phyloP scores from a whole-genome alignment of 805 yeast genomes.

The Monosporozyma unispora region DNA sequence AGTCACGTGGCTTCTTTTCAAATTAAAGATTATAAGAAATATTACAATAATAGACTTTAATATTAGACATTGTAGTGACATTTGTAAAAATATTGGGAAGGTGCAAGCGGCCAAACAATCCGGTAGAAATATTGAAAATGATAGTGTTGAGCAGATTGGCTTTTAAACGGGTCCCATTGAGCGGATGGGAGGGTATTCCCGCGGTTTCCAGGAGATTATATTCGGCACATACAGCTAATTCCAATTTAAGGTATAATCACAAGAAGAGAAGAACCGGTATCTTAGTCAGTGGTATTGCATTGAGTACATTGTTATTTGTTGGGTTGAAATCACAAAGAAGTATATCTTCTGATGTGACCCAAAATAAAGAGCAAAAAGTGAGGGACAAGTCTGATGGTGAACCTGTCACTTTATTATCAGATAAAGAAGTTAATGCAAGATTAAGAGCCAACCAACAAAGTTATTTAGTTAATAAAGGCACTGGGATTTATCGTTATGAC shows the following conservation, averaged over 20 bases:
- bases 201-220: neutral
- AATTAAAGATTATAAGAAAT: too few relatives aligned
- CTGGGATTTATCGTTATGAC: slow-evolving; percentile 84
- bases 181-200: neutral
- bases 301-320: slow-evolving; percentile 1
- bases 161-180: neutral
- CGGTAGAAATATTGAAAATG: neutral
- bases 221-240: neutral
- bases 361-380: neutral
- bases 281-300: neutral
- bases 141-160: neutral
- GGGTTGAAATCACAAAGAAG: slow-evolving; percentile 12
- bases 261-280: neutral
- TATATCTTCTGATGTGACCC: slow-evolving; percentile 16
- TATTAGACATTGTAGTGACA: too few relatives aligned
- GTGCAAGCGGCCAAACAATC: neutral
- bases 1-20: neutral
- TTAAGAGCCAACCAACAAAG: slow-evolving; percentile 73
- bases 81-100: neutral
- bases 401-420: slow-evolving; percentile 44
- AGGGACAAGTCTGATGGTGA: neutral
- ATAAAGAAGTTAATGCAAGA: slow-evolving; percentile 60
- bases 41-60: too few relatives aligned
- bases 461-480: slow-evolving; percentile 68
- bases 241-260: neutral